Base-by-base conservation (phyloP, 306 rosid genomes). In the Gastrolobium bilobum region DNA sequence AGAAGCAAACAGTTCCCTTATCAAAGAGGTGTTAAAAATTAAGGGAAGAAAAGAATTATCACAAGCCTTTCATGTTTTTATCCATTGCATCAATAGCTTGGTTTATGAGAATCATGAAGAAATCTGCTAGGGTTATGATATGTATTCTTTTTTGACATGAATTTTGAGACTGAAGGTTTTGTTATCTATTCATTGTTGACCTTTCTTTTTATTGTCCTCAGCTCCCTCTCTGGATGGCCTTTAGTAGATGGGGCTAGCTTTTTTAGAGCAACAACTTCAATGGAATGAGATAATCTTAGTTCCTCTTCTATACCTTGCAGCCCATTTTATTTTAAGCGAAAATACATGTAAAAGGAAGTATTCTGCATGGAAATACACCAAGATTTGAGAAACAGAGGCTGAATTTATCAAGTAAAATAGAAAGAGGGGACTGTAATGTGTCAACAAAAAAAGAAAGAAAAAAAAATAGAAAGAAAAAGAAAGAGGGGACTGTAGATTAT, bases 21-120 rank as follows among this genome's bases (percentile, higher is more conserved):
- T 38, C 8, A 14, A 14, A 62, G 59, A 20, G 2, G 20, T 15
- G 34, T 20, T 53, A 52, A 15, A 52, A 15, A 52, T 52, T 6
- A 53, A 20, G 30, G 34, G 33, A 33, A 38, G 31, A 35, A 35
- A 62, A 62, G 4, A 20, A n/a, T n/a, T 38, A n/a, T 14, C 42
- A 51, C 13, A 70, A 13, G 47, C 60, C 60, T 6, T 20, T 20
- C n/a, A 48, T 33, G 46, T 54, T 69, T 50, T n/a, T 69, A 69
- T 3, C 34, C 61, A 14, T 34, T 51, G 40, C 48, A 15, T 52
- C 37, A n/a, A 20, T 20, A 20, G 26, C 26, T 20, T 20, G 26
- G 26, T 20, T 20, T 20, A 20, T 20, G 26, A 20, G 26, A 0
- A 20, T 20, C 26, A 20, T 20, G 26, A 20, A 20, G 26, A 20